Evolutionary conservation across 352 stramenopile genomes (phyloP), one percentile per base, ranked within the genome.

Genomic region (Globisporangium rhizosaccharum): DNA sequence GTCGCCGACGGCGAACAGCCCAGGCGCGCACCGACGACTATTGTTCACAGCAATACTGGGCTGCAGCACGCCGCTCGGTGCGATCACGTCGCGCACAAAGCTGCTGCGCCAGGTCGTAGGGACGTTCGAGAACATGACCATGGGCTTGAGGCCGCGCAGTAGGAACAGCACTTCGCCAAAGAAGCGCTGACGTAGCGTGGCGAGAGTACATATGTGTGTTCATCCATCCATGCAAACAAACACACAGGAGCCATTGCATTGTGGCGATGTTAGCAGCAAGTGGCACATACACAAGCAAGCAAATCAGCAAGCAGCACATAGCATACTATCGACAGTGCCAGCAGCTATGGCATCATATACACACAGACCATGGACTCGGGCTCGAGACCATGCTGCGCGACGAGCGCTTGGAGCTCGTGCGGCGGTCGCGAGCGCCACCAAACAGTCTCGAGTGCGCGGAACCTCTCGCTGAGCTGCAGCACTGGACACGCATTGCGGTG

Each of bases 161-260:
- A 85, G 51, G 57, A 92, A 92, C 18, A 88, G 63, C 56, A 90
- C 73, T 67, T 92, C 83, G 5, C 83, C 83, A 62, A 77, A 90
- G 66, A 90, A 92, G 14, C 56, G 47, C 74, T 84, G 37, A 8
- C 6, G 7, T 7, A 36, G 30, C 1, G 9, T 44, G n/a, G 45
- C 28, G 8, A 12, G n/a, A 7, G n/a, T 26, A 30, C 18, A n/a
- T 15, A 39, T 8, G n/a, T 28, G 25, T 30, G 46, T 36, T 7
- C 46, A 36, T 7, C 12, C 46, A 33, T 3, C n/a, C 46, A 51
- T 51, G 20, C n/a, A 26, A 44, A 10, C 10, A 12, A 18, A 10
- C 37, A 39, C 23, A 15, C 18, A 63, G 6, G 5, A 56, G 12
- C 50, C 42, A 26, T 49, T 41, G 25, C 2, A 42, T 6, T 33